Base-by-base conservation (phyloP, 768 basidiomycete genomes). In the Agaricus sinodeliciosus region DNA sequence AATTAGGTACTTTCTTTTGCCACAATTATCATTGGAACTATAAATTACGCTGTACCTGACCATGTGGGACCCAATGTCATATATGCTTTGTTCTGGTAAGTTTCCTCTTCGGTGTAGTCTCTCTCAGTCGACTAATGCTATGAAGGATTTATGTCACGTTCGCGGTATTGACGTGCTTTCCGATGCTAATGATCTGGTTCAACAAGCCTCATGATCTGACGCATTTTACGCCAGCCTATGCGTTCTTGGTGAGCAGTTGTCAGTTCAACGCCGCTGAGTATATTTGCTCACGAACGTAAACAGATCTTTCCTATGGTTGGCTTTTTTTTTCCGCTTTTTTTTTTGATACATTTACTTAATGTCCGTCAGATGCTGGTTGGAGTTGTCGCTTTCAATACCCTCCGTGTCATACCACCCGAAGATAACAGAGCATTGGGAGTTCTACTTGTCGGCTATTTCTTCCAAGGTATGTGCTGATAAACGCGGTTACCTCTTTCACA, bases 141-240 rank as follows among this genome's bases (percentile, higher is more conserved):
- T 28, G 25, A 51, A 75, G 75, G 75, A 60, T 73, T 13, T 78
- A 78, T 50, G 69, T 74, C 26, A 54, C 62, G 19, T 61, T 72
- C 8, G 58, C 73, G 1, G 42, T 72, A 22, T 8, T 67, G 3
- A 68, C 72, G 8, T 76, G 71, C 54, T 70, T 77, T 56, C 70
- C 71, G 5, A 76, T 77, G 75, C 59, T 76, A 46, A 72, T 74
- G 69, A 71, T 77, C 41, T 78, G 73, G 74, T 76, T 72, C 62
- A 74, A 74, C 49, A 61, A 72, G 45, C 72, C 75, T 4, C 75
- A 77, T 55, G 74, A 76, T 37, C 49, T 76, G 48, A 61, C 56
- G 11, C 65, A 67, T 18, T 76, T 76, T 56, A 67, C 67, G 9
- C 67, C 68, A 11, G 67, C 65, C 4, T 69, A 64, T 44, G 69